Base-by-base conservation (phyloP, 1,284 basidiomycete species). In the Trichosporon coremiiforme region DNA sequence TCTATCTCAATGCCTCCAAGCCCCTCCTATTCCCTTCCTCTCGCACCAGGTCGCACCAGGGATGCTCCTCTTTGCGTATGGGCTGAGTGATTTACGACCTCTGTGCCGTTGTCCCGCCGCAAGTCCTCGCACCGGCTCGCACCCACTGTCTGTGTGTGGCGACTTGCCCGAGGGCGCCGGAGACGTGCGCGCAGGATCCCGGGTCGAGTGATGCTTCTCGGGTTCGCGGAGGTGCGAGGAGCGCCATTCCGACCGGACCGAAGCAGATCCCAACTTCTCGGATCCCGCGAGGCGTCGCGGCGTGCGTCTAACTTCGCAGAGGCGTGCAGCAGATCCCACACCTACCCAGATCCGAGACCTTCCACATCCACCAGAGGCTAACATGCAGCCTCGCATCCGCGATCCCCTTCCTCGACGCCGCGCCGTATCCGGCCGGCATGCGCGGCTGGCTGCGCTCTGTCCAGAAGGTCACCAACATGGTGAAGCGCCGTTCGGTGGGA, bases 361-460 rank as follows among this genome's bases (percentile, higher is more conserved):
- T 12, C 20, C 50, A 53, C 9, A 35, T 10, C 33, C 33, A 35
- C 33, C 33, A 35, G 29, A 62, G 9, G 57, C 31, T 62, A 12
- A 62, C 31, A 3, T 13, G 29, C 57, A 62, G 57, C 57, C 57
- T 62, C 8, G 57, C 57, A 17, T 62, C 57, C 4, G 57, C 57
- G 57, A 62, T 62, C 29, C 57, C 57, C 29, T 62, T 62, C 57
- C 57, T 62, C 31, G 57, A 33, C 33, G 31, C 31, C 29, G 57
- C 57, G 31, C 57, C 57, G 57, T 62, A 62, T 7, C 57, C 57
- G 8, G 29, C 57, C 29, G 57, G 57, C 57, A 62, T 62, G 57
- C 57, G 57, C 57, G 57, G 29, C 29, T 62, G 57, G 57, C 57
- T 62, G 29, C 29, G 29, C 29, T 33, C 29, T 2, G 57, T 62